phyloP scores from a whole-genome alignment of 345 rosid genomes.

The Camelina neglecta region DNA sequence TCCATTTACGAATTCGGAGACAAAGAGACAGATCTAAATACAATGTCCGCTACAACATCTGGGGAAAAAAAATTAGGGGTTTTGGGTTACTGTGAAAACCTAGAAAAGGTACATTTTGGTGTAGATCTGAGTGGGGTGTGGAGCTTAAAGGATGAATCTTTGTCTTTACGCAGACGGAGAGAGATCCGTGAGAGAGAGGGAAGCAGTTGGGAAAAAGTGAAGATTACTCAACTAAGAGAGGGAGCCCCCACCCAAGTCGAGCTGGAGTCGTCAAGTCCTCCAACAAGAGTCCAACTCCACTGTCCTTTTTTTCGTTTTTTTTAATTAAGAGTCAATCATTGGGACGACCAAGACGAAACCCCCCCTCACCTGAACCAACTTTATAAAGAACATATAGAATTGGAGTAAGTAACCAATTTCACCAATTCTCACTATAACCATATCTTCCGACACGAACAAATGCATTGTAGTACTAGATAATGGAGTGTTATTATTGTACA shows the following conservation, averaged over 20 bases:
- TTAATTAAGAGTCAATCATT: conserved; percentile 6
- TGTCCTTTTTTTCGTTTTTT: neutral
- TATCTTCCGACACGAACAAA: neutral
- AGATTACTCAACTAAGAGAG: neutral
- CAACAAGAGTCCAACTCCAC: conserved; percentile 41
- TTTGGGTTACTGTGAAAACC: conserved; percentile 3
- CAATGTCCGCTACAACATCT: conserved; percentile 16
- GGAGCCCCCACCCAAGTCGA: neutral
- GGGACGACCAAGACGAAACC: conserved; percentile 19
- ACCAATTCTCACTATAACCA: neutral
- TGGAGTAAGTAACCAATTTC: conserved; percentile 15
- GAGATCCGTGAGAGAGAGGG: conserved; percentile 40
- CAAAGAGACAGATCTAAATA: conserved; percentile 22
- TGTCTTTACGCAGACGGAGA: conserved; percentile 48
- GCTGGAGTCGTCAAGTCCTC: conserved; percentile 36
- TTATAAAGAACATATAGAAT: neutral
- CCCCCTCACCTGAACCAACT: conserved; percentile 12
- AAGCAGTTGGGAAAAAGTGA: conserved; percentile 41
- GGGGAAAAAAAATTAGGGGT: neutral
- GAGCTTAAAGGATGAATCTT: conserved; percentile 36
- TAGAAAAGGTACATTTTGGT: conserved; percentile 18
- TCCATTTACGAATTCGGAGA: conserved; percentile 33
- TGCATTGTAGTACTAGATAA: neutral
- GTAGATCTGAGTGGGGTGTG: conserved; percentile 35
- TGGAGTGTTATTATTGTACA: neutral